Conservation (phyloP, 2,329 filamentous ascomycete genomes). For the Amauroascus verrucosus region DNA sequence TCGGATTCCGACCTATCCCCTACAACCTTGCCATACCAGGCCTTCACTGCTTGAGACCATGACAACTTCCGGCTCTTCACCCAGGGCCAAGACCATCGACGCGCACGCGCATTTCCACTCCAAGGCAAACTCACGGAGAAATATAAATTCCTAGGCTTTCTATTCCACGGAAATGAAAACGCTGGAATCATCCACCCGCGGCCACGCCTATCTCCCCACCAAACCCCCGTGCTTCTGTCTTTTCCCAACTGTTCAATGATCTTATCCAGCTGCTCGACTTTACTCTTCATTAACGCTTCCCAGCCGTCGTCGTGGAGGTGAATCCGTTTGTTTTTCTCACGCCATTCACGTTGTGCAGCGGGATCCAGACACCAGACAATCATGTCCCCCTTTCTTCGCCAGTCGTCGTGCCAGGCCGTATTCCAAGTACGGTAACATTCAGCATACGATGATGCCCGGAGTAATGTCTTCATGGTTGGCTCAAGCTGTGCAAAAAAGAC, state of each 20-base stretch:
- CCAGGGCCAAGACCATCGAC: conserved; percentile 11
- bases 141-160: background rate
- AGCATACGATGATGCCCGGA: conserved; percentile 41
- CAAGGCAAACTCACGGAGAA: background rate
- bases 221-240: conserved; percentile 14
- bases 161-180: conserved; percentile 1
- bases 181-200: background rate
- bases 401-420: conserved; percentile 53
- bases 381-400: conserved; percentile 51
- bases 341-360: conserved; percentile 29
- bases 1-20: conserved; percentile 4
- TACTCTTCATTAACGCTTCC: conserved; percentile 11
- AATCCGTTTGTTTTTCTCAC: conserved; percentile 18
- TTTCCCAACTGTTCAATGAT: conserved; percentile 27
- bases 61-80: conserved; percentile 11
- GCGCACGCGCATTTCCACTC: background rate
- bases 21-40: conserved; percentile 5
- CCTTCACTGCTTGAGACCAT: conserved; percentile 4
- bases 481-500: conserved; percentile 51
- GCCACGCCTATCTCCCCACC: background rate
- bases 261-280: conserved; percentile 29
- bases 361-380: conserved; percentile 48
- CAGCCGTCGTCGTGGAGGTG: conserved; percentile 1
- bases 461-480: conserved; percentile 34
- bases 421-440: conserved; percentile 54